Evolutionary conservation across 805 yeast species (phyloP).

Genomic region (Nakazawaea pomicola): DNA sequence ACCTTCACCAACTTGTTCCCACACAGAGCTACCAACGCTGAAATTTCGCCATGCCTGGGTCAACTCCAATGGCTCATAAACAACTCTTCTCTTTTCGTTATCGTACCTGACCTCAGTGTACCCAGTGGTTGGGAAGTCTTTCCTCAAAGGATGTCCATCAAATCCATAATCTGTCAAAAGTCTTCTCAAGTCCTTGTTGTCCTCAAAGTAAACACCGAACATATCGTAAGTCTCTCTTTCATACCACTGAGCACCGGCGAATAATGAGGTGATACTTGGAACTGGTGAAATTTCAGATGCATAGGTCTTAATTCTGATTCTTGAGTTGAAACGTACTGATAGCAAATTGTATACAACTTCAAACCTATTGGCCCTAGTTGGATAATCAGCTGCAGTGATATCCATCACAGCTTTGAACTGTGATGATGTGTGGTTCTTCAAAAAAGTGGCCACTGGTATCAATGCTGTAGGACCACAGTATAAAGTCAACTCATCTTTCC

Average conservation of each 20-base stretch:
- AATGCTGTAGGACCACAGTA: conserved; percentile 74
- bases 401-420: conserved; percentile 78
- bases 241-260: conserved; percentile 83
- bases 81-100: conserved; percentile 84
- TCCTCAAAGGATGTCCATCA: conserved; percentile 87
- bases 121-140: conserved; percentile 91
- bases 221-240: conserved; percentile 87
- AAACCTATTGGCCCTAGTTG: conserved; percentile 76
- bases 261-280: conserved; percentile 69
- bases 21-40: conserved; percentile 79
- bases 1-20: conserved; percentile 92
- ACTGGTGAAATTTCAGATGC: conserved; percentile 81
- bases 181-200: conserved; percentile 85
- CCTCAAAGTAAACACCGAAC: conserved; percentile 83
- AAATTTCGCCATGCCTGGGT: conserved; percentile 92
- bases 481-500: conserved; percentile 84
- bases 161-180: conserved; percentile 90
- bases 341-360: conserved; percentile 83
- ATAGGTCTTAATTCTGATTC: conserved; percentile 85
- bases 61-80: conserved; percentile 85
- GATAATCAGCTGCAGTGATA: conserved; percentile 84
- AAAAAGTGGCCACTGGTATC: conserved; percentile 63
- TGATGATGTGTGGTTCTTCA: conserved; percentile 73
- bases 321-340: conserved; percentile 77
- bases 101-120: conserved; percentile 88